These are phyloP conservation scores for Coemansia sp. DNA, from an alignment of 192 early-diverging fungal genomes.

Conservation along the genomic window DNA sequence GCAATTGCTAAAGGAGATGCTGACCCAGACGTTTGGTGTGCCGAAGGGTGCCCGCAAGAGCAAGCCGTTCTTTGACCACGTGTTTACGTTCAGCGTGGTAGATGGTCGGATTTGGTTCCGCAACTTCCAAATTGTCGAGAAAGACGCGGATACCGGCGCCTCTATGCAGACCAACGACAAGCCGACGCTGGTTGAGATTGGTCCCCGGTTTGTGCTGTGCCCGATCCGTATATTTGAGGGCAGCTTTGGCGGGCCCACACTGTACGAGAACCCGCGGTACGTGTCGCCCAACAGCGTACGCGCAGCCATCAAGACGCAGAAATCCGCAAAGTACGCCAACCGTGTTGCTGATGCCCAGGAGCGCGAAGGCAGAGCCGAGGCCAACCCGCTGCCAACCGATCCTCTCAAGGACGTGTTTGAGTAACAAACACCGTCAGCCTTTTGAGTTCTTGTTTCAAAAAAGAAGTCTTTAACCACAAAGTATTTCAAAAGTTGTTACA, in stretches of 20 bases:
- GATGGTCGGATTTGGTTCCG: constrained; percentile 93
- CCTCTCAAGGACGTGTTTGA: constrained; percentile 50
- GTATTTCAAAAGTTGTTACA: no score
- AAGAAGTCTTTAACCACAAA: no score
- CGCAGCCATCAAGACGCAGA: constrained; percentile 27
- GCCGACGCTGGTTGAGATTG: constrained; percentile 89
- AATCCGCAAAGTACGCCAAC: constrained; percentile 34
- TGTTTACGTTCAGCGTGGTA: constrained; percentile 83
- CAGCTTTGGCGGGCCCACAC: constrained; percentile 86
- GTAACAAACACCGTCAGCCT: background rate
- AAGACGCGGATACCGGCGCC: constrained; percentile 56
- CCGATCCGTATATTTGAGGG: constrained; percentile 95
- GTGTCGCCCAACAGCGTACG: constrained; percentile 65
- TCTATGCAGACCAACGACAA: constrained; percentile 61
- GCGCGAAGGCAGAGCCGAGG: constrained; percentile 25
- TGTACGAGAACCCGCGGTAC: constrained; percentile 90
- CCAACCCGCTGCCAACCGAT: constrained; percentile 42
- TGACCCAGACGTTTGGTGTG: constrained; percentile 87
- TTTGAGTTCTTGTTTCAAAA: no score
- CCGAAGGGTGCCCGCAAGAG: constrained; percentile 83
- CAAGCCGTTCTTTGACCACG: constrained; percentile 98
- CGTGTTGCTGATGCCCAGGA: constrained; percentile 22
- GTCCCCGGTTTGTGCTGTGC: constrained; percentile 93
- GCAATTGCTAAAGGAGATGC: constrained; percentile 89
- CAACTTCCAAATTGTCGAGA: constrained; percentile 92